Conservation (phyloP, 1,284 basidiomycete species). For the Cutaneotrichosporon daszewskae region DNA sequence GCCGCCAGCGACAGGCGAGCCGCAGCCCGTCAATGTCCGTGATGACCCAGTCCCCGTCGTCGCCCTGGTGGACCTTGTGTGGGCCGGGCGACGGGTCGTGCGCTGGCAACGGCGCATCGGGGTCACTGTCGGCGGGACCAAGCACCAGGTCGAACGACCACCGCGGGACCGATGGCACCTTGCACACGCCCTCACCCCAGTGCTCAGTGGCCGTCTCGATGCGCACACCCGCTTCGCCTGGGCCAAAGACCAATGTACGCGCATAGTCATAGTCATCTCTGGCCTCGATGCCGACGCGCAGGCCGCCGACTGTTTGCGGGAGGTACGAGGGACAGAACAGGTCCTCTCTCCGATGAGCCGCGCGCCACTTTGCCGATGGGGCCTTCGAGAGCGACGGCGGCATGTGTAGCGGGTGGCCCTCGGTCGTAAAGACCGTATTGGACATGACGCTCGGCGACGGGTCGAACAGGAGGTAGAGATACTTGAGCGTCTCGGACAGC, state of each 20-base stretch:
- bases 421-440: conserved; percentile 77
- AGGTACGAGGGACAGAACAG: conserved; percentile 67
- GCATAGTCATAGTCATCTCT: conserved; percentile 72
- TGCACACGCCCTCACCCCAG: conserved; percentile 67
- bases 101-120: conserved; percentile 51
- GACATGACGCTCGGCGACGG: conserved; percentile 47
- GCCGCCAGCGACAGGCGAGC: conserved; percentile 64
- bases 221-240: conserved; percentile 1
- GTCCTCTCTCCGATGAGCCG: conserved; percentile 52
- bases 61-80: conserved; percentile 58
- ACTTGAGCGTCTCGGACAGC: conserved; percentile 87
- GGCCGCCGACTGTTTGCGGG: conserved; percentile 50
- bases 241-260: conserved; percentile 57
- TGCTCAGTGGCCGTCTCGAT: conserved; percentile 47
- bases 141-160: conserved; percentile 69
- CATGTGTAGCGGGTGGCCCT: conserved; percentile 80
- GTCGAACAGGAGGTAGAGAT: conserved; percentile 85
- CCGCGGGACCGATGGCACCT: conserved; percentile 60
- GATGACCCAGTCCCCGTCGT: conserved; percentile 59
- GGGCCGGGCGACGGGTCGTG: conserved; percentile 66
- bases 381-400: conserved; percentile 55
- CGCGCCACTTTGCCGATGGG: conserved; percentile 50
- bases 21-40: conserved; percentile 65
- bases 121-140: conserved; percentile 49
- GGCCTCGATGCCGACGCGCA: conserved; percentile 63